Base-by-base conservation (phyloP, 2,329 filamentous ascomycete species). In the Pseudogymnoascus sp. region DNA sequence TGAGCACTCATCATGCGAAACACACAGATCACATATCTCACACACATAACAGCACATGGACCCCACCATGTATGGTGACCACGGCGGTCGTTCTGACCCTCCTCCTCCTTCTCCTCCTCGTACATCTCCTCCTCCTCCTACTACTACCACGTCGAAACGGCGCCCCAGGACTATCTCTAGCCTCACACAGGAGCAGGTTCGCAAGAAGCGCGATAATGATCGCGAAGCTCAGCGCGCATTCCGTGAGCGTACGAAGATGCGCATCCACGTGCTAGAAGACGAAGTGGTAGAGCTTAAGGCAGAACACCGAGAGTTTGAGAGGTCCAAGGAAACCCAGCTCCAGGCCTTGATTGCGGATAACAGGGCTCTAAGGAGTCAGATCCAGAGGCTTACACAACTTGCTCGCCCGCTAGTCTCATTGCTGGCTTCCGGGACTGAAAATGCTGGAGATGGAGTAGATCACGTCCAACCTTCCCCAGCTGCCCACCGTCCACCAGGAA, bases 121-220 rank as follows among this genome's bases (percentile, higher is more conserved):
- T 26, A 26, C 23, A 4, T 4, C 23, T 26, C 23, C 23, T 26
- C 23, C 23, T 26, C 23, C 23, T 26, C 3, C 23, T 26, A 5
- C 3, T 40, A 10, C n/a, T 40, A 2, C 38, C 3, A 40, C 38
- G 38, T 40, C 38, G 13, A 62, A 59, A 26, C 31, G 21, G 17
- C 61, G 44, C 4, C 33, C 59, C 26, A 44, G 61, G 17, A 62
- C 23, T 1, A 11, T 62, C 17, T 62, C 44, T 17, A 59, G 9
- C 33, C n/a, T 62, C 23, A 59, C 23, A 33, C 42, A 62, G 61
- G 61, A 62, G 44, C 61, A 62, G 33, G 21, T 62, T 38, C 61
- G 19, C 9, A 37, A 21, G 2, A 62, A 62, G 56, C 23, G 61
- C 15, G 61, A 56, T 10, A 21, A 13, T 21, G 61, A 62, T 23